Evolutionary conservation across 2,329 filamentous ascomycete species (phyloP).

Genomic region (Diaporthe velutina): DNA sequence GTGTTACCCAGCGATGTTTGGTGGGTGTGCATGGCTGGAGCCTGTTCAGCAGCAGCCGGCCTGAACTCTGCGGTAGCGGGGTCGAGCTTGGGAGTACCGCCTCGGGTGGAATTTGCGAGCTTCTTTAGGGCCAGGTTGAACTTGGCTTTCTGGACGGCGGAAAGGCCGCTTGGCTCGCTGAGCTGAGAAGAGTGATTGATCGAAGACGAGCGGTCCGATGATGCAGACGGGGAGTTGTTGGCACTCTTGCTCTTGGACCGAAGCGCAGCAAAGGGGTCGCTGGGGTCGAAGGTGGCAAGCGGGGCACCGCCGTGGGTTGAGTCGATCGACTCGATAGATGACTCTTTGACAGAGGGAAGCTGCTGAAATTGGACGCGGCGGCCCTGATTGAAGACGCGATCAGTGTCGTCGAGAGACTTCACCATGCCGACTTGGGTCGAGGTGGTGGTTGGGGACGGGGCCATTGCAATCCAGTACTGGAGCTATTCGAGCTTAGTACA

Average conservation of each 20-base stretch:
- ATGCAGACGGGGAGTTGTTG: constrained; percentile 8
- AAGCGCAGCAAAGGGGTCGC: constrained; percentile 16
- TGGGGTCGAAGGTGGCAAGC: neutral
- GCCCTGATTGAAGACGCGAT: neutral
- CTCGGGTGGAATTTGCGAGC: neutral
- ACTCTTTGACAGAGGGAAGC: constrained; percentile 7
- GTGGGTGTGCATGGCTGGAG: neutral
- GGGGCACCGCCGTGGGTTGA: constrained; percentile 21
- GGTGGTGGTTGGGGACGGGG: neutral
- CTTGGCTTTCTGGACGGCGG: neutral
- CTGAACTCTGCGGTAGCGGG: constrained; percentile 16
- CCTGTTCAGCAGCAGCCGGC: neutral
- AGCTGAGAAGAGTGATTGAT: neutral
- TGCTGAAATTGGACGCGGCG: neutral
- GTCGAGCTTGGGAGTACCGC: neutral
- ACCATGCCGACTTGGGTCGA: neutral
- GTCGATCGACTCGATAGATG: constrained; percentile 17
- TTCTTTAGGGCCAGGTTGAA: neutral
- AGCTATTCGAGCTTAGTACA: neutral
- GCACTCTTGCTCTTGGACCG: constrained; percentile 23
- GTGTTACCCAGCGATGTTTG: neutral
- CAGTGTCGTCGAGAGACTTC: neutral
- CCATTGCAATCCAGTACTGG: constrained; percentile 4
- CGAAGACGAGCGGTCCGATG: neutral
- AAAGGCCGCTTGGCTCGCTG: constrained; percentile 15